Evolutionary conservation across 2,329 filamentous ascomycete genomes (phyloP), one percentile per base, ranked within the genome.

Genomic region (Teratosphaeria viscida): DNA sequence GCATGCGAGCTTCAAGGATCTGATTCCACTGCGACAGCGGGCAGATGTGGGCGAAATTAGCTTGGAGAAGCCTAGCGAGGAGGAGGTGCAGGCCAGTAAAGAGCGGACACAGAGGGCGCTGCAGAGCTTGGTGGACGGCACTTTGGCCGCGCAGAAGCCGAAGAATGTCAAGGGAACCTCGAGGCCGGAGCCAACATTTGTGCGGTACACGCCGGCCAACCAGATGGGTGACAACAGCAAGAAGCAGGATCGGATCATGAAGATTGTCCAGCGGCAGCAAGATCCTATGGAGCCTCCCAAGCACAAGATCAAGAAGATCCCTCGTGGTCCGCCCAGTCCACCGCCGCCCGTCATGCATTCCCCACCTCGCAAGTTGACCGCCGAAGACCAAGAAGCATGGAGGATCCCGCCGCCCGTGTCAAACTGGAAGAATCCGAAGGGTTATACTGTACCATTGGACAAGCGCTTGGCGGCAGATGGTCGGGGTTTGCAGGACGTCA

Each of bases 351-450:
- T 99, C 55, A 90, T 99, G 85, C 92, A 95, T 73, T 96, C 90
- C 2, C 94, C 94, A 14, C 92, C 94, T 0, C 82, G 94, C 63
- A 99, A 97, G 71, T 81, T 99, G 62, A 99, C 94, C 1, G 94
- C 92, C 5, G 92, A 96, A 73, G 94, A 99, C 68, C 92, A 97
- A 74, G 94, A 97, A 74, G 90, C 89, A 61, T 99, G 94, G 94
- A 91, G 87, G 70, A 96, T 90, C 35, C 86, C 86, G 0, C 91
- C 92, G 2, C 89, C 92, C 0, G 87, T 99, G 1, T 95, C 90
- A 23, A 97, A 97, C 74, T 99, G 94, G 94, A 99, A 99, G 82
- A 99, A 99, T 73, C 90, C 92, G 0, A 97, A 97, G 78, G 94
- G 94, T 68, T 99, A 96, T 71, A 99, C 94, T 0, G 90, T 99